These are phyloP conservation scores for Biscutella auriculata DNA, from an alignment of 441 rosid genomes.

Conservation along the genomic window DNA sequence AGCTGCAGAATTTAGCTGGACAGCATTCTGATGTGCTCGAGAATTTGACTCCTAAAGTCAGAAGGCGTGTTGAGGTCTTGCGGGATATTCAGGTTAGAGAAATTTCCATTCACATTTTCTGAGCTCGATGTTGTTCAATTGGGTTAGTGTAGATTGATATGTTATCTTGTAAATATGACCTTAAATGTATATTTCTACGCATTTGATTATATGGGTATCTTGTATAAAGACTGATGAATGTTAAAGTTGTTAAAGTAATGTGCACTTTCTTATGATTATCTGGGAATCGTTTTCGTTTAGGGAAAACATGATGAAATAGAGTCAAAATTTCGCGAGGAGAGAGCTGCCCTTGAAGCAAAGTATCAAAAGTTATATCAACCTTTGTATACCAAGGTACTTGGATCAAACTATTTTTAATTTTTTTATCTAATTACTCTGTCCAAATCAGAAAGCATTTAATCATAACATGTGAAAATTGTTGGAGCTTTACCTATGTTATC, in stretches of 20 bases:
- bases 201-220: neutral
- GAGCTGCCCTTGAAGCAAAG: slow-evolving; percentile 82
- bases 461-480: neutral
- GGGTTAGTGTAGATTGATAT: neutral
- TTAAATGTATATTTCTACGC: neutral
- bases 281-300: slow-evolving; percentile 21
- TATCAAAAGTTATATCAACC: slow-evolving; percentile 82
- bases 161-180: neutral
- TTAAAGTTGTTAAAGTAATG: neutral
- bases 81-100: slow-evolving; percentile 60
- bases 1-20: slow-evolving; percentile 72
- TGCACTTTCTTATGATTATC: neutral
- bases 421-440: neutral
- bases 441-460: neutral
- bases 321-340: slow-evolving; percentile 73
- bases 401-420: neutral
- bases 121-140: neutral
- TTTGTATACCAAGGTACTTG: slow-evolving; percentile 55
- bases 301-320: slow-evolving; percentile 74
- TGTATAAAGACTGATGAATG: neutral
- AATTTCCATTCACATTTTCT: neutral
- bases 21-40: slow-evolving; percentile 59
- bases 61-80: slow-evolving; percentile 75
- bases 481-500: neutral
- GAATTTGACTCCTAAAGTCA: slow-evolving; percentile 45